phyloP scores from a whole-genome alignment of 208 protist species.

The Leishmania aethiopica region DNA sequence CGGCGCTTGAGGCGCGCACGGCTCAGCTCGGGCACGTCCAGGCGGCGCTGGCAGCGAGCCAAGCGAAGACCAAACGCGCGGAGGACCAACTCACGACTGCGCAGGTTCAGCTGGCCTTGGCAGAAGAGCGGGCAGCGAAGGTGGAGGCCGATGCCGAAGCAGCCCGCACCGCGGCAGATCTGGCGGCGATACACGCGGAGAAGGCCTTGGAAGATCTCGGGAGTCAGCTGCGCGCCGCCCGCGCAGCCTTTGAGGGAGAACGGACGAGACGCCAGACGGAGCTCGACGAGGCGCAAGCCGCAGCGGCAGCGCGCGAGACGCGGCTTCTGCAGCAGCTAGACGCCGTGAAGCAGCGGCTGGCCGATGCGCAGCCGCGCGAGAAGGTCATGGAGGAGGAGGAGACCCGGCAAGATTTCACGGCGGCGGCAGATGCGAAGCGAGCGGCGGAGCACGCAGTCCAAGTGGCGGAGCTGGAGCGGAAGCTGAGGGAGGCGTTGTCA shows the following conservation, averaged over 20 bases:
- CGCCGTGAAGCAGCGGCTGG: constrained; percentile 6
- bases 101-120: constrained; percentile 8
- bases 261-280: not conserved
- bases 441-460: constrained; percentile 1
- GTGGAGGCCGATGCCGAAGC: not conserved
- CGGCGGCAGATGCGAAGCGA: constrained; percentile 13
- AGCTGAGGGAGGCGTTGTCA: constrained; percentile 10
- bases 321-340: not conserved
- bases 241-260: constrained; percentile 10
- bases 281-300: not conserved
- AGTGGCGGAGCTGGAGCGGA: constrained; percentile 11
- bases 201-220: constrained; percentile 10
- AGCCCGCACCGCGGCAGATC: not conserved
- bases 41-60: not conserved
- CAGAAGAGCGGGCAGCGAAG: constrained; percentile 2
- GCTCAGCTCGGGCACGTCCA: not conserved
- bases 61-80: not conserved
- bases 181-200: constrained; percentile 7
- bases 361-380: not conserved
- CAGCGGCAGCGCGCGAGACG: not conserved
- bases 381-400: not conserved
- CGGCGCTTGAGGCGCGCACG: constrained; percentile 5
- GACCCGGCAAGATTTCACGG: not conserved
- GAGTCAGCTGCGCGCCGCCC: constrained; percentile 11
- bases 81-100: constrained; percentile 2